Evolutionary conservation across 371 early-diverging fungal species (phyloP), one percentile per base, ranked within the genome.

Genomic region (Haplosporangium sp.): DNA sequence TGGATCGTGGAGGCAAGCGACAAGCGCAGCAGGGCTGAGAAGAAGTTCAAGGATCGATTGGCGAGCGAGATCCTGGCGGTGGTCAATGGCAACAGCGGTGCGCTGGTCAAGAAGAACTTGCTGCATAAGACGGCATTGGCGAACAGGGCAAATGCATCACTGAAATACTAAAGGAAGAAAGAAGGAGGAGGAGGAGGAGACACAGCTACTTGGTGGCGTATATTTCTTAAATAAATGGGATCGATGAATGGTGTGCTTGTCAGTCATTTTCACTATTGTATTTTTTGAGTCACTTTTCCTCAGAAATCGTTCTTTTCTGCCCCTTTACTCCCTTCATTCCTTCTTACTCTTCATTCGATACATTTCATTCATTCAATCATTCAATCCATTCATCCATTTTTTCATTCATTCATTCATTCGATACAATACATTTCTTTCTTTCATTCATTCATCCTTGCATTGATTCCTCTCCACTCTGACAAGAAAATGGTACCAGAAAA

Each of bases 1-100:
- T 98, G 97, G 98, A 92, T 96, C 57, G 65, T 94, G 59, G 92
- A 95, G 37, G 93, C 94, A 16, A 90, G 93, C 0, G 81, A 84
- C 12, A 71, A 71, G 53, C 72, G n/a, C n/a, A n/a, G 79, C 53
- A 91, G 86, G 63, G 85, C 93, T 54, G 91, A 89, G 66, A 87
- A 86, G 67, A 67, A 82, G 46, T 92, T 95, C 79, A 88, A 87
- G 58, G 86, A 90, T 68, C 81, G 95, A 13, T 82, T 98, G 69
- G 95, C 92, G 23, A 89, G 84, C 38, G 96, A 98, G 73, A 77
- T 98, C 18, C 82, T 92, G 74, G 92, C 93, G 18, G 89, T 98
- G 41, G 83, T 92, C 59, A 87, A 93, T 66, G 95, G 93, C 16
- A 86, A 86, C 55, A 91, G 91, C 67, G 74, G 86, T 9, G 93